A percentile compares a stretch with the other conserved stretches of the same genome.
These are phyloP conservation scores for Tylopilus cervinicoccineus DNA, from an alignment of 768 basidiomycete genomes.

Conservation along the genomic window DNA sequence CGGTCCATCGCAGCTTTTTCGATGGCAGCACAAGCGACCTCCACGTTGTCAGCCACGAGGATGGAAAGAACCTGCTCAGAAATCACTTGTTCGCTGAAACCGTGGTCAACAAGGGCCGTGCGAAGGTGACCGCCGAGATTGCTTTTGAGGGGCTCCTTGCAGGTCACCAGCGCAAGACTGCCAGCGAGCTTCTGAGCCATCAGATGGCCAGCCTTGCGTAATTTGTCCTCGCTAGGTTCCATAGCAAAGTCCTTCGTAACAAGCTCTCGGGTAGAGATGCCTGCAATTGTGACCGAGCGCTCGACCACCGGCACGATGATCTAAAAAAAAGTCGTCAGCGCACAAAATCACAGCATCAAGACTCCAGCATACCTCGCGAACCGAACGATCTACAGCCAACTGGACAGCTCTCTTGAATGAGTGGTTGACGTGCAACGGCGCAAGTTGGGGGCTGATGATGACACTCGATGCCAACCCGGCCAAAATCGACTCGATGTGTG, in stretches of 20 bases:
- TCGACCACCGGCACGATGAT: slow-evolving; percentile 98
- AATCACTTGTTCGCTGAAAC: slow-evolving; percentile 84
- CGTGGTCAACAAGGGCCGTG: slow-evolving; percentile 78
- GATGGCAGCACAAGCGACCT: slow-evolving; percentile 89
- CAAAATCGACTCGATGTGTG: slow-evolving; percentile 81
- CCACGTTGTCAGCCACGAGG: slow-evolving; percentile 88
- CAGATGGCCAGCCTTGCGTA: slow-evolving; percentile 87
- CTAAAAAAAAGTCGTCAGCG: slow-evolving; percentile 32
- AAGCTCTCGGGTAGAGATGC: slow-evolving; percentile 93
- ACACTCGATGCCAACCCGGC: slow-evolving; percentile 66
- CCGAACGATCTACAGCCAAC: slow-evolving; percentile 87
- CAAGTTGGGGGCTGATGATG: slow-evolving; percentile 72
- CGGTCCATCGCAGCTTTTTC: slow-evolving; percentile 98
- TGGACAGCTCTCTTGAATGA: slow-evolving; percentile 88
- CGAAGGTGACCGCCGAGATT: slow-evolving; percentile 88
- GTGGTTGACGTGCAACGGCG: slow-evolving; percentile 70
- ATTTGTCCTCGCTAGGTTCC: slow-evolving; percentile 84
- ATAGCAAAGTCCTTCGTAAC: slow-evolving; percentile 95
- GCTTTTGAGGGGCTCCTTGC: slow-evolving; percentile 93
- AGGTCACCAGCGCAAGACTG: slow-evolving; percentile 93
- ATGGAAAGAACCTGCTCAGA: slow-evolving; percentile 76
- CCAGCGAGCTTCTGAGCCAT: slow-evolving; percentile 98
- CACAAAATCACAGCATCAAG: not conserved
- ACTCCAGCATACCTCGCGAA: slow-evolving; percentile 69
- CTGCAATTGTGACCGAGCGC: slow-evolving; percentile 96